Percentiles rank a stretch among this genome's conserved stretches.
phyloP scores from a whole-genome alignment of 805 yeast species.

The Kodamaea lidongshanica region DNA sequence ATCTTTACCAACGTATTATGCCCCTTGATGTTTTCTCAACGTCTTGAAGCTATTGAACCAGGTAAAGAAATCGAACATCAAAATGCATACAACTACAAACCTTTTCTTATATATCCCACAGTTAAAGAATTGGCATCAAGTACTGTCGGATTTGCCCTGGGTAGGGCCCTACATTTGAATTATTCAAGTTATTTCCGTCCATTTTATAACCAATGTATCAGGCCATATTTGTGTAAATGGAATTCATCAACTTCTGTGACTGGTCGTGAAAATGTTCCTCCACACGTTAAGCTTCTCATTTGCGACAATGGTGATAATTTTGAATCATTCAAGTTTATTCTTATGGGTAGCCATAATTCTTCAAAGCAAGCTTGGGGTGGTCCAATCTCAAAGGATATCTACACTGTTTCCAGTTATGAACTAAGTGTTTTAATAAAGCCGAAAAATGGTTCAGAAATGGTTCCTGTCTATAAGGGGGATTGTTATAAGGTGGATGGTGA shows the following conservation, averaged over 20 bases:
- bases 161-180: conserved; percentile 46
- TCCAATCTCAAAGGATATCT: conserved; percentile 14
- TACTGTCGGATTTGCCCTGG: conserved; percentile 42
- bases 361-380: conserved; percentile 81
- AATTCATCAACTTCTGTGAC: conserved; percentile 14
- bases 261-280: conserved; percentile 38
- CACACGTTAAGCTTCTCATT: conserved; percentile 66
- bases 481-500: too few species aligned
- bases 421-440: conserved; percentile 26
- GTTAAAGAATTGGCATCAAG: conserved; percentile 33
- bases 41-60: conserved; percentile 20
- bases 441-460: conserved; percentile 21
- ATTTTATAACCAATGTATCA: conserved; percentile 39
- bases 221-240: conserved; percentile 45
- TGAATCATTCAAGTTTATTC: conserved; percentile 55
- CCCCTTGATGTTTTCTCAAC: conserved; percentile 33
- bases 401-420: conserved; percentile 33
- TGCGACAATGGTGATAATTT: conserved; percentile 48
- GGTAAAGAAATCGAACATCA: conserved; percentile 23
- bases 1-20: conserved; percentile 44
- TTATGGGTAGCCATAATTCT: conserved; percentile 69
- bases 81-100: conserved; percentile 18
- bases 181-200: conserved; percentile 20
- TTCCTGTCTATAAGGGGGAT: conserved; percentile 45
- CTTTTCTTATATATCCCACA: conserved; percentile 42